These are phyloP conservation scores for Cichorium intybus DNA, from an alignment of 140 eudicot genomes.

Conservation along the genomic window DNA sequence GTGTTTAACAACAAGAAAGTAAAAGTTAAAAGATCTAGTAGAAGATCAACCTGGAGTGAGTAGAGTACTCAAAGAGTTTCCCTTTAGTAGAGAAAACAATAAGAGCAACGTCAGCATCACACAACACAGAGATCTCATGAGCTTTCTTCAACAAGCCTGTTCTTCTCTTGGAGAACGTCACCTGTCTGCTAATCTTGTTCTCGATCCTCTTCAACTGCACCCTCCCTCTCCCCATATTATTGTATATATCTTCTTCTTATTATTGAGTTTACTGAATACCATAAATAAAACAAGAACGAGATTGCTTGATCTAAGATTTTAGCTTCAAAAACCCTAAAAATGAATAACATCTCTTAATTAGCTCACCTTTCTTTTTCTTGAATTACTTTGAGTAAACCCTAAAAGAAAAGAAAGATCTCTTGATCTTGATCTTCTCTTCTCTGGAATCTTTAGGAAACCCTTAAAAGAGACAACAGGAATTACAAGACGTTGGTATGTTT, in stretches of 20 bases:
- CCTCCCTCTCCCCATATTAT: conserved; percentile 67
- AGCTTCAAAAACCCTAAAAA: conserved; percentile 8
- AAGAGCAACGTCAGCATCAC: conserved; percentile 85
- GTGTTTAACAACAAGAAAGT: background rate
- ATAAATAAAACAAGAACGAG: background rate
- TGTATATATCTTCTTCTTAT: conserved; percentile 8
- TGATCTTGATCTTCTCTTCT: conserved; percentile 18
- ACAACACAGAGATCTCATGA: conserved; percentile 69
- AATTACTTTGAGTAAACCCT: background rate
- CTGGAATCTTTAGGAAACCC: conserved; percentile 19
- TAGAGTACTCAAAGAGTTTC: conserved; percentile 67
- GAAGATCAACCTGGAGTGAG: conserved; percentile 52
- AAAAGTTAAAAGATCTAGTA: background rate
- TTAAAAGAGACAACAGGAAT: conserved; percentile 18
- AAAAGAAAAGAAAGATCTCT: conserved; percentile 1
- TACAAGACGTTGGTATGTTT: conserved; percentile 12
- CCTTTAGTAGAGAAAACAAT: conserved; percentile 69
- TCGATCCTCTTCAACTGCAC: conserved; percentile 78
- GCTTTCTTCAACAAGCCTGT: conserved; percentile 73
- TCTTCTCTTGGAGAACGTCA: conserved; percentile 68
- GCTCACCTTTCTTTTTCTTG: conserved; percentile 20
- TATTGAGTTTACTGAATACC: conserved; percentile 12
- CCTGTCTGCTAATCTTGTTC: conserved; percentile 80
- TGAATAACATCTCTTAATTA: conserved; percentile 7
- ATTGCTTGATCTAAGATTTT: background rate